These are phyloP conservation scores for Prunus campanulata DNA, from an alignment of 306 rosid genomes.

Conservation along the genomic window DNA sequence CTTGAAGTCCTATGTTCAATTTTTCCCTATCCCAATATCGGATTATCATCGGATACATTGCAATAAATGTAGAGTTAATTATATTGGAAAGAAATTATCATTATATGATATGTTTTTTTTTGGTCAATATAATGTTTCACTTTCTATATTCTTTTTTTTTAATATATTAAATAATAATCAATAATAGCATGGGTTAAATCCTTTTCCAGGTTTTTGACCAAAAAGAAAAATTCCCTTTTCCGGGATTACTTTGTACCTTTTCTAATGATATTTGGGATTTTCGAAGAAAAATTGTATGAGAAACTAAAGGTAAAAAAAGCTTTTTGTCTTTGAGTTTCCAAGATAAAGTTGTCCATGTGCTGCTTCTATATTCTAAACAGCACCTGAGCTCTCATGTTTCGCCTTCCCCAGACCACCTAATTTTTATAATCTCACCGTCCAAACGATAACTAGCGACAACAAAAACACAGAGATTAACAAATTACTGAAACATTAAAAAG, in stretches of 20 bases:
- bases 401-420: slow-evolving; percentile 61
- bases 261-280: background rate
- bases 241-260: background rate
- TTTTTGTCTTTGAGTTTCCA: slow-evolving; percentile 63
- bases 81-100: background rate
- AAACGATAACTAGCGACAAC: slow-evolving; percentile 24
- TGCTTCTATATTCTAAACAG: slow-evolving; percentile 68
- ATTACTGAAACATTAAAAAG: slow-evolving; percentile 17
- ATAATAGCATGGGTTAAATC: background rate
- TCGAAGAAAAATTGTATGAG: slow-evolving; percentile 33
- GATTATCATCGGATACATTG: background rate
- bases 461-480: slow-evolving; percentile 31
- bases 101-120: background rate
- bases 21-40: no score
- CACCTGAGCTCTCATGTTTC: slow-evolving; percentile 62
- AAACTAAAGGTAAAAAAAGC: slow-evolving; percentile 27
- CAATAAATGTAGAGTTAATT: background rate
- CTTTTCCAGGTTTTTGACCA: background rate
- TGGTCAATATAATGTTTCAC: background rate
- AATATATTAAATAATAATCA: background rate
- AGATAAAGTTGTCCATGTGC: slow-evolving; percentile 70
- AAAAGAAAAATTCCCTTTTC: no score
- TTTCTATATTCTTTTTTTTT: background rate
- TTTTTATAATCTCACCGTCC: slow-evolving; percentile 68
- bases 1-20: no score